These are phyloP conservation scores for Termitomyces sp. DNA, from an alignment of 768 basidiomycete species.

Conservation along the genomic window DNA sequence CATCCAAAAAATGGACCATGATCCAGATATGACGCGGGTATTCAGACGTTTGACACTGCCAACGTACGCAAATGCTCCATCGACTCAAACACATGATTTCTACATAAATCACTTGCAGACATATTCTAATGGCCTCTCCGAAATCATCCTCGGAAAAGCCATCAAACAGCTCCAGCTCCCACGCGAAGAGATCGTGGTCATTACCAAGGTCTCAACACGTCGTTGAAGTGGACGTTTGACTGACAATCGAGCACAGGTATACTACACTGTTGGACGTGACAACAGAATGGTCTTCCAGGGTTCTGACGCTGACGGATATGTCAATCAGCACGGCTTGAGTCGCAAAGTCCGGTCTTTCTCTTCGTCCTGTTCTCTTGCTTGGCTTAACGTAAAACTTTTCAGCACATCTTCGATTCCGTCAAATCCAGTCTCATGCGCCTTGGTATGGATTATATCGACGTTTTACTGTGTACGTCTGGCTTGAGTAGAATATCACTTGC, in stretches of 20 bases:
- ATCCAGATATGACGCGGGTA: conserved; percentile 52
- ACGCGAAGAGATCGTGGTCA: conserved; percentile 71
- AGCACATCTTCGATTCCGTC: conserved; percentile 73
- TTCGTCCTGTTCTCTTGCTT: not conserved
- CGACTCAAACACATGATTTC: not conserved
- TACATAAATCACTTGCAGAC: no score
- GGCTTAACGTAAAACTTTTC: not conserved
- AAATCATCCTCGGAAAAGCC: conserved; percentile 64
- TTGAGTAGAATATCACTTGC: conserved; percentile 1
- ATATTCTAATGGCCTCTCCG: conserved; percentile 64
- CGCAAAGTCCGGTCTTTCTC: conserved; percentile 14
- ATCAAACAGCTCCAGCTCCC: conserved; percentile 59
- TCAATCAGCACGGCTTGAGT: conserved; percentile 46
- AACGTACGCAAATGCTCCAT: conserved; percentile 3
- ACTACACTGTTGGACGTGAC: conserved; percentile 23
- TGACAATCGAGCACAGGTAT: conserved; percentile 29
- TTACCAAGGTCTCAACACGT: conserved; percentile 56
- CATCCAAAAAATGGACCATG: not conserved
- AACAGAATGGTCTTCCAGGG: conserved; percentile 10
- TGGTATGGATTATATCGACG: conserved; percentile 72
- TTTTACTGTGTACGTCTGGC: conserved; percentile 52
- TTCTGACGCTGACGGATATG: conserved; percentile 40
- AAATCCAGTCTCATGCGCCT: conserved; percentile 61
- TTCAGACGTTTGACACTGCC: conserved; percentile 59
- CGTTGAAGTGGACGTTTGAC: not conserved